Percentiles rank a stretch among this genome's conserved stretches.
These are phyloP conservation scores for Xylaria nigripes DNA, from an alignment of 495 filamentous ascomycete genomes.

Conservation along the genomic window DNA sequence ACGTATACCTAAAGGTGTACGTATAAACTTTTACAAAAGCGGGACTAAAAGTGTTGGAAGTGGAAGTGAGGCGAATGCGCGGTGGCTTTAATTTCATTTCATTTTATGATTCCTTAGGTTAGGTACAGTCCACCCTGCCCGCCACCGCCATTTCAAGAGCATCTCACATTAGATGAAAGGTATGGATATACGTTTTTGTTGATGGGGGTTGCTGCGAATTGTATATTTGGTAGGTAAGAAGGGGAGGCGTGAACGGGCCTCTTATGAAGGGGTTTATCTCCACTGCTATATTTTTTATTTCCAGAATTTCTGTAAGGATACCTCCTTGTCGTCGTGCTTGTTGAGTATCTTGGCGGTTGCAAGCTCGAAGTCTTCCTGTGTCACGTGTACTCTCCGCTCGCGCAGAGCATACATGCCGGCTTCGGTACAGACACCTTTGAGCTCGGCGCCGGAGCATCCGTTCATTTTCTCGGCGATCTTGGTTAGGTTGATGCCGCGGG, in stretches of 20 bases:
- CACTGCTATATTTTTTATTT: conserved; percentile 56
- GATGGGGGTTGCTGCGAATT: neutral
- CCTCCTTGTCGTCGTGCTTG: conserved; percentile 99
- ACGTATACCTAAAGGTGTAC: no score
- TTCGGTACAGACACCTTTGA: conserved; percentile 96
- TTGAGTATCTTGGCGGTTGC: conserved; percentile 99
- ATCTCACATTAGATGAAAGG: neutral
- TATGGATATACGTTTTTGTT: neutral
- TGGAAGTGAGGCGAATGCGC: no score
- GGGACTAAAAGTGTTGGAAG: no score
- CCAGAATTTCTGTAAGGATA: conserved; percentile 76
- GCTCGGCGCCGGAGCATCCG: conserved; percentile 90
- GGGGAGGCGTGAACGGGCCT: neutral
- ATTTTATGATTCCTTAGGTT: no score
- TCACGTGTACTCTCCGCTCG: conserved; percentile 93
- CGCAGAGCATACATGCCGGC: conserved; percentile 96
- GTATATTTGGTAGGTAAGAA: neutral
- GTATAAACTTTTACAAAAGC: no score
- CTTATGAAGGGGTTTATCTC: neutral
- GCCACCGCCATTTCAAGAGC: neutral
- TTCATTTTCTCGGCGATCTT: conserved; percentile 99
- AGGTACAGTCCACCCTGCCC: neutral
- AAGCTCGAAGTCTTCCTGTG: conserved; percentile 98
- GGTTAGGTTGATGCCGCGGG: conserved; percentile 89
- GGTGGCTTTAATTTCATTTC: no score